A percentile compares a stretch with the other conserved stretches of the same genome.
phyloP scores from a whole-genome alignment of 179 eudicot species.

The Nepenthes alata region DNA sequence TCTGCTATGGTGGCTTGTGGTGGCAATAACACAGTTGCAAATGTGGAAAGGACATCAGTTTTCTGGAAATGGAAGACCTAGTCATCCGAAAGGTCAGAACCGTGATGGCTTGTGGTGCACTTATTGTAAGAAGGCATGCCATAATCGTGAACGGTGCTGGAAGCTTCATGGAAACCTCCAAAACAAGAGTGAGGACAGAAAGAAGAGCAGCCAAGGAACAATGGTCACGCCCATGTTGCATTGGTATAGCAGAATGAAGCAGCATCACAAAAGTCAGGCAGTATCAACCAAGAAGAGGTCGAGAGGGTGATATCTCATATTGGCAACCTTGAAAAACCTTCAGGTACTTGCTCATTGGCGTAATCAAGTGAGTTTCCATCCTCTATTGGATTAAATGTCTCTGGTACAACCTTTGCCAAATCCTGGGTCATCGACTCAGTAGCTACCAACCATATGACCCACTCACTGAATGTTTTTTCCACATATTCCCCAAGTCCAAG shows the following conservation, averaged over 20 bases:
- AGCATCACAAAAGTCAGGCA: constrained; percentile 1
- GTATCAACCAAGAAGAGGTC: background rate
- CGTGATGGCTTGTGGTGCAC: background rate
- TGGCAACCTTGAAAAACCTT: background rate
- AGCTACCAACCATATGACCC: constrained; percentile 8
- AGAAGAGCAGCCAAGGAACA: background rate
- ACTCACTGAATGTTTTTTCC: constrained; percentile 1
- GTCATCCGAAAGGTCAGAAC: background rate
- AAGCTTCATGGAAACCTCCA: constrained; percentile 1
- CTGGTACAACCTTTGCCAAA: constrained; percentile 2
- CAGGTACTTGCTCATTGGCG: background rate
- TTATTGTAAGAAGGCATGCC: background rate
- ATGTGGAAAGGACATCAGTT: background rate
- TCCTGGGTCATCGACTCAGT: constrained; percentile 6
- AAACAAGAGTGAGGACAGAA: background rate
- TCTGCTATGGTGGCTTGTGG: constrained; percentile 2
- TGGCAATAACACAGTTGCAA: background rate
- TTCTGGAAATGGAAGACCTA: background rate
- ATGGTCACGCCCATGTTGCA: background rate
- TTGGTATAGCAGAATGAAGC: background rate
- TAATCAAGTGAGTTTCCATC: background rate
- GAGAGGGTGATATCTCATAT: background rate
- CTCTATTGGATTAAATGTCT: constrained; percentile 10
- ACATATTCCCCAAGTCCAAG: constrained; percentile 4
- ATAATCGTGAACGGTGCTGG: constrained; percentile 4